These are phyloP conservation scores for Mycena olivaceomarginata DNA, from an alignment of 768 basidiomycete species.

Conservation along the genomic window DNA sequence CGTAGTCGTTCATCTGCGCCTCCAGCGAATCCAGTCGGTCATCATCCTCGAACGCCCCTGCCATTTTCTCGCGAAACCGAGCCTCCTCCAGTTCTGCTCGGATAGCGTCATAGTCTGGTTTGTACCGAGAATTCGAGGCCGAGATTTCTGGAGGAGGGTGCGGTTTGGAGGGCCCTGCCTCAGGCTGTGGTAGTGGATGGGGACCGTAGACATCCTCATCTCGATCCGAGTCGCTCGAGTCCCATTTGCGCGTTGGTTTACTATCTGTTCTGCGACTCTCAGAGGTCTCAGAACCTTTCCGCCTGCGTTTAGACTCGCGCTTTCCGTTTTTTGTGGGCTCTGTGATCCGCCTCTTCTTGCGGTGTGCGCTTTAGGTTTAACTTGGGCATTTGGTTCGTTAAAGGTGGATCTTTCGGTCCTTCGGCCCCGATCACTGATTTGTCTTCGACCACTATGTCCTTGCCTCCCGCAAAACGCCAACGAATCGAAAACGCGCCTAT, in stretches of 20 bases:
- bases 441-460: too few species aligned
- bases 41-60: conserved; percentile 83
- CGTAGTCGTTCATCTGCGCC: conserved; percentile 78
- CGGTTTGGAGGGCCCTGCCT: conserved; percentile 34
- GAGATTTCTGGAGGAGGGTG: conserved; percentile 42
- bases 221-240: conserved; percentile 68
- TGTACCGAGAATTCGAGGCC: conserved; percentile 48
- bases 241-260: conserved; percentile 65
- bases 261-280: conserved; percentile 10
- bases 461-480: too few species aligned
- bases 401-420: too few species aligned
- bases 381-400: conserved; percentile 62
- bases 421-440: too few species aligned
- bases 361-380: conserved; percentile 78
- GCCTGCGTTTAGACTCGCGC: conserved; percentile 52
- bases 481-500: background rate
- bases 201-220: conserved; percentile 47
- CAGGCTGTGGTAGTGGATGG: conserved; percentile 44
- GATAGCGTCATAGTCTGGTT: conserved; percentile 69
- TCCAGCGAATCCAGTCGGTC: conserved; percentile 79
- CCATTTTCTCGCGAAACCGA: conserved; percentile 84
- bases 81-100: conserved; percentile 77
- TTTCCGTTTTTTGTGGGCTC: conserved; percentile 61
- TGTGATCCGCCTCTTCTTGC: conserved; percentile 72
- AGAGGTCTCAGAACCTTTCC: conserved; percentile 25